Percentiles rank a stretch among this genome's conserved stretches.
These are phyloP conservation scores for Potentilla sterilis DNA, from an alignment of 306 rosid species.

Conservation along the genomic window DNA sequence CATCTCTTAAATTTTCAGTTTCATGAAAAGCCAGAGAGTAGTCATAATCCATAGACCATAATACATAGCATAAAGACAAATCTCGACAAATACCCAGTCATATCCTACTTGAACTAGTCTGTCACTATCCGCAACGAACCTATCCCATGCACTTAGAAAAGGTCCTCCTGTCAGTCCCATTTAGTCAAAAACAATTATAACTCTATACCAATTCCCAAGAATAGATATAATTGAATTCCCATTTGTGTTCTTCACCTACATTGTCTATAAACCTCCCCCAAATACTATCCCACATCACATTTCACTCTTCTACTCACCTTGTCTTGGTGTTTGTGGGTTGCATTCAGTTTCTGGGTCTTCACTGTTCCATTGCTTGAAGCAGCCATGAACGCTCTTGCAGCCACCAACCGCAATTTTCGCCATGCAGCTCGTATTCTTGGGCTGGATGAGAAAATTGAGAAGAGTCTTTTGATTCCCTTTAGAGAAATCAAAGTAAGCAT, in stretches of 20 bases:
- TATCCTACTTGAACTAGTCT: background rate
- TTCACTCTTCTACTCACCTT: background rate
- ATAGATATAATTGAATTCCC: background rate
- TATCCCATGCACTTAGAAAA: background rate
- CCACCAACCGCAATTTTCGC: slow-evolving; percentile 65
- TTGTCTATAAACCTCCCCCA: background rate
- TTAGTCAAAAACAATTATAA: background rate
- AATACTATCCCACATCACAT: background rate
- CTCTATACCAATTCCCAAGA: background rate
- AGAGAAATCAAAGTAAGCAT: slow-evolving; percentile 59
- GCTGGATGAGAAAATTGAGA: slow-evolving; percentile 69
- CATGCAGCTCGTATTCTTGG: slow-evolving; percentile 69
- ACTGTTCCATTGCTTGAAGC: slow-evolving; percentile 8
- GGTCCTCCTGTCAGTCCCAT: background rate
- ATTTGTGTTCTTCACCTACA: background rate
- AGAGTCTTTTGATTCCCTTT: slow-evolving; percentile 66
- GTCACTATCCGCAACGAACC: background rate
- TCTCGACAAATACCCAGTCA: background rate
- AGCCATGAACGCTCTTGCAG: slow-evolving; percentile 68
- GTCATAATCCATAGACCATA: background rate
- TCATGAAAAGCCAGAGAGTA: background rate
- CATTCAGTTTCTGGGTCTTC: slow-evolving; percentile 15
- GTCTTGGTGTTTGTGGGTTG: background rate
- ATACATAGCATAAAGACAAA: background rate
- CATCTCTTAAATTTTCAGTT: background rate